phyloP scores from a whole-genome alignment of 2,329 filamentous ascomycete genomes.

The Trichoderma asperellum region DNA sequence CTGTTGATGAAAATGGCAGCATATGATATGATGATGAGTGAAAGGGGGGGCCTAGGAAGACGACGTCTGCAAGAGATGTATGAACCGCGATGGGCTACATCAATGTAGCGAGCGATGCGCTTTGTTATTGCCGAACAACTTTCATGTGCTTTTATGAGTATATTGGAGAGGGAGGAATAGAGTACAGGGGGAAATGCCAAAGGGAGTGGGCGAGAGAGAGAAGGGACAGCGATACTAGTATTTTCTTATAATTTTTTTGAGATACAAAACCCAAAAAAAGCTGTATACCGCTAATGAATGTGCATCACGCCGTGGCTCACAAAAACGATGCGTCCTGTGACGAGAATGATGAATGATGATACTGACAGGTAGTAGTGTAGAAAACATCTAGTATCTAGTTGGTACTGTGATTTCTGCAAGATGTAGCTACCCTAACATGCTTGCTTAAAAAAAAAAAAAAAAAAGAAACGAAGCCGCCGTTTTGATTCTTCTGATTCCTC shows the following conservation, averaged over 20 bases:
- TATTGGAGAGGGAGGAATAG: not conserved
- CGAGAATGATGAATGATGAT: too few species aligned
- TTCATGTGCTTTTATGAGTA: not conserved
- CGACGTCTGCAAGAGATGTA: not conserved
- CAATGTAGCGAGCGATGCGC: not conserved
- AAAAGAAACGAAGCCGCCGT: too few species aligned
- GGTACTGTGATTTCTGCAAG: too few species aligned
- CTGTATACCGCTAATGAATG: conserved; percentile 17
- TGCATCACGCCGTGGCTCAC: not conserved
- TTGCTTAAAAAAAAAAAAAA: too few species aligned
- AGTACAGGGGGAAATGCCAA: not conserved
- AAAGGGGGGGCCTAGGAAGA: not conserved
- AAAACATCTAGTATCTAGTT: too few species aligned
- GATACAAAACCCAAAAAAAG: conserved; percentile 19
- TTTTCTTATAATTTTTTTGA: not conserved
- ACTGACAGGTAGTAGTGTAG: too few species aligned
- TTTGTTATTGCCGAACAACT: not conserved
- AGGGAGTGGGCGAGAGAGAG: not conserved
- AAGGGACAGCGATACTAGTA: not conserved
- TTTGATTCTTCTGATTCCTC: not conserved
- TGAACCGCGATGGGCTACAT: not conserved
- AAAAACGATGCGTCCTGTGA: not conserved
- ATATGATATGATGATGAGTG: not conserved
- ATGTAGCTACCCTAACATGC: too few species aligned
- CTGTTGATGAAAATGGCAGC: not conserved